Percentiles rank a stretch among this genome's conserved stretches.
phyloP scores from a whole-genome alignment of 495 filamentous ascomycete genomes.

The Talaromyces liani region DNA sequence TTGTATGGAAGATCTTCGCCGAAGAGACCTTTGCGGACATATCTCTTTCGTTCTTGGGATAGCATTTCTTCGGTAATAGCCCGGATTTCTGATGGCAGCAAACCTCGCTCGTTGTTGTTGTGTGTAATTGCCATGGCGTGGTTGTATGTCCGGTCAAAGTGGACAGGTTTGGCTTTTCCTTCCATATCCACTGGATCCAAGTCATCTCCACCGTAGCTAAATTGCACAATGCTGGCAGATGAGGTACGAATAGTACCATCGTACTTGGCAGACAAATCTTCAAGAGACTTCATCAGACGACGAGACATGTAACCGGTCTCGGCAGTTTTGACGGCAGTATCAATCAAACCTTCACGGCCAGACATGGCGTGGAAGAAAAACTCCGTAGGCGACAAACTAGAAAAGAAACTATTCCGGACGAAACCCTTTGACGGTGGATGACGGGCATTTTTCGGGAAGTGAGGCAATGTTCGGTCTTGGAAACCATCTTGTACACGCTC shows the following conservation, averaged over 20 bases:
- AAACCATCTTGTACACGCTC: conserved; percentile 94
- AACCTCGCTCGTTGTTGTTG: conserved; percentile 60
- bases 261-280: conserved; percentile 87
- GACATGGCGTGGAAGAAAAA: conserved; percentile 99
- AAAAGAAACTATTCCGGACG: conserved; percentile 95
- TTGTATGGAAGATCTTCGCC: conserved; percentile 51
- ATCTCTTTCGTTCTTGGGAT: conserved; percentile 53
- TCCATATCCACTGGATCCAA: conserved; percentile 98
- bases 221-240: conserved; percentile 79
- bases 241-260: conserved; percentile 93
- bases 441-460: conserved; percentile 88
- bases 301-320: conserved; percentile 99
- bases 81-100: conserved; percentile 69
- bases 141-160: conserved; percentile 87
- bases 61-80: conserved; percentile 57
- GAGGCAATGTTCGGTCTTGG: conserved; percentile 87
- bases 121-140: conserved; percentile 75
- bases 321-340: conserved; percentile 99
- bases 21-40: conserved; percentile 49
- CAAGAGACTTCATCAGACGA: conserved; percentile 93
- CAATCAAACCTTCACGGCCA: conserved; percentile 95
- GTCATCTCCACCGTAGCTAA: conserved; percentile 93
- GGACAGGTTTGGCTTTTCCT: conserved; percentile 82
- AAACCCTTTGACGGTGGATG: conserved; percentile 93
- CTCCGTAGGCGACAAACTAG: conserved; percentile 79